Evolutionary conservation across 176 grass and related monocot genomes (phyloP).

Genomic region (Leersia perrieri): DNA sequence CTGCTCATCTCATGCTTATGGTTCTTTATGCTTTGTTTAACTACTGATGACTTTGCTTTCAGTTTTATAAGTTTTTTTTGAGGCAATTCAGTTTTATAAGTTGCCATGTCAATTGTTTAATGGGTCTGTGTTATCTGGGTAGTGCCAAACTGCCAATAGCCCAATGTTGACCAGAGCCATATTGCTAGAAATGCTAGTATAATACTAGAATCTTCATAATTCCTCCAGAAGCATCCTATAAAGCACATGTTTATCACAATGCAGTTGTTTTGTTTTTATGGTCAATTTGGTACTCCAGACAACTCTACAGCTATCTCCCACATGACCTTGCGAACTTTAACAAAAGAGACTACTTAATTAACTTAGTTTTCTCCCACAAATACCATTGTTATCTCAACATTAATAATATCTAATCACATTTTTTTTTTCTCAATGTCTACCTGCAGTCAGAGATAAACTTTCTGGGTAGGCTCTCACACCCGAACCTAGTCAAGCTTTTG

Average conservation of each 20-base stretch:
- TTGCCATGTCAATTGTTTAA: slow-evolving; percentile 12
- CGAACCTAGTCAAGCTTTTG: slow-evolving; percentile 75
- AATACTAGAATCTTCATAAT: slow-evolving; percentile 19
- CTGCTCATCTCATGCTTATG: not conserved
- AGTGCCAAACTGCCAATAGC: not conserved
- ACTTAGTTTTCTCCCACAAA: slow-evolving; percentile 16
- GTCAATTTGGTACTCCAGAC: not conserved
- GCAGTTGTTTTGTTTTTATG: slow-evolving; percentile 8
- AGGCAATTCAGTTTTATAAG: slow-evolving; percentile 6
- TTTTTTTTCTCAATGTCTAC: slow-evolving; percentile 17
- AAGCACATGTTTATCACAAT: slow-evolving; percentile 46
- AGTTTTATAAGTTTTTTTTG: slow-evolving; percentile 8
- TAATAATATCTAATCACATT: slow-evolving; percentile 23
- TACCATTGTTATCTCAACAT: not conserved
- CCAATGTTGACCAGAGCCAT: slow-evolving; percentile 29
- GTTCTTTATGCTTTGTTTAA: slow-evolving; percentile 4
- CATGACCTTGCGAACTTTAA: not conserved
- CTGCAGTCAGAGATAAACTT: slow-evolving; percentile 88
- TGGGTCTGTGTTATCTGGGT: not conserved
- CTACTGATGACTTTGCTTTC: slow-evolving; percentile 1
- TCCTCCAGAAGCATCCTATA: slow-evolving; percentile 1
- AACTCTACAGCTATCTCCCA: not conserved
- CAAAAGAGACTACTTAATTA: not conserved
- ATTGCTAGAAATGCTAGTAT: not conserved
- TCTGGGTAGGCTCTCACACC: slow-evolving; percentile 80